These are phyloP conservation scores for Neoconidiobolus thromboides DNA, from an alignment of 371 early-diverging fungal species.

Conservation along the genomic window DNA sequence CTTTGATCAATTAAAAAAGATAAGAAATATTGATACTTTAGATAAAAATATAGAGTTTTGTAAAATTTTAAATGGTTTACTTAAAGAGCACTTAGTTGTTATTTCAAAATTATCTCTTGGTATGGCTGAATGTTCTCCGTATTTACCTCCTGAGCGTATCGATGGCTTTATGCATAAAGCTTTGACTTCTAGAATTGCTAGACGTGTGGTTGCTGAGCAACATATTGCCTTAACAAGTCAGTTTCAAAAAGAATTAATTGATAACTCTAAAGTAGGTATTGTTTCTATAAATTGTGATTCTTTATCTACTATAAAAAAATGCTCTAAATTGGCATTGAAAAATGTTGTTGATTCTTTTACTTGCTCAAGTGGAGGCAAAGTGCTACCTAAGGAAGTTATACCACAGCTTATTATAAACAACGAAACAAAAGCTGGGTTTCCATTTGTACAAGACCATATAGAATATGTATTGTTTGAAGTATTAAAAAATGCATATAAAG, in stretches of 20 bases:
- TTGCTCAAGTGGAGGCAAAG: slow-evolving; percentile 1
- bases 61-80: slow-evolving; percentile 35
- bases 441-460: slow-evolving; percentile 79
- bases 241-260: slow-evolving; percentile 9
- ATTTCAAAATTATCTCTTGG: slow-evolving; percentile 75
- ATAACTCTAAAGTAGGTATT: slow-evolving; percentile 15
- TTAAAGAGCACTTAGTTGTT: slow-evolving; percentile 58
- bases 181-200: slow-evolving; percentile 73
- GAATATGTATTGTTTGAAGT: slow-evolving; percentile 89
- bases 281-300: slow-evolving; percentile 24
- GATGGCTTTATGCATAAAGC: slow-evolving; percentile 80
- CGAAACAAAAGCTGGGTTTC: slow-evolving; percentile 30
- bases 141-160: slow-evolving; percentile 29
- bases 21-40: slow-evolving; percentile 40
- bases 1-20: slow-evolving; percentile 52
- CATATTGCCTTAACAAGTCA: slow-evolving; percentile 63
- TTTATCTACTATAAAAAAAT: slow-evolving; percentile 20
- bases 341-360: slow-evolving; percentile 21
- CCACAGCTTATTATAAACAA: slow-evolving; percentile 40
- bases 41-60: slow-evolving; percentile 62
- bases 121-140: slow-evolving; percentile 51
- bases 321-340: slow-evolving; percentile 14
- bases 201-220: slow-evolving; percentile 84
- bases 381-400: neutral
- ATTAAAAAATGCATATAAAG: slow-evolving; percentile 68